These are phyloP conservation scores for Rugosomyces carneus DNA, from an alignment of 1,284 basidiomycete species.

Conservation along the genomic window DNA sequence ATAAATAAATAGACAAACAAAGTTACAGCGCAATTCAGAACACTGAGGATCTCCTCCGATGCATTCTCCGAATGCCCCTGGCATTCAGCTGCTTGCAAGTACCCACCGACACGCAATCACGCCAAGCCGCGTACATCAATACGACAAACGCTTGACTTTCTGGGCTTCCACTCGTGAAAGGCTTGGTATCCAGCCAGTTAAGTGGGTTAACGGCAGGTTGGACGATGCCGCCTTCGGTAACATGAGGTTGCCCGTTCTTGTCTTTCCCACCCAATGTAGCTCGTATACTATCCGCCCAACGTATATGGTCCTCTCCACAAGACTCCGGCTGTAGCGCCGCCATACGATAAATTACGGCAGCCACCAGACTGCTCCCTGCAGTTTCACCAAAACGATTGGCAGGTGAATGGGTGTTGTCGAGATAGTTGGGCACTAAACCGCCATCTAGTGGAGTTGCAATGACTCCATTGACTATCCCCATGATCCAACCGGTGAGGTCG, in stretches of 20 bases:
- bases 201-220: slow-evolving; percentile 37
- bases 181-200: slow-evolving; percentile 28
- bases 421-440: slow-evolving; percentile 35
- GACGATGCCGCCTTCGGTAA: no score
- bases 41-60: neutral
- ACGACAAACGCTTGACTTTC: slow-evolving; percentile 38
- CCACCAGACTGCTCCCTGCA: no score
- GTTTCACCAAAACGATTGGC: slow-evolving; percentile 37
- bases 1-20: no score
- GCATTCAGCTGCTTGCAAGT: slow-evolving; percentile 7
- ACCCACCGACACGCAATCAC: slow-evolving; percentile 29
- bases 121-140: slow-evolving; percentile 38
- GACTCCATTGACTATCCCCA: slow-evolving; percentile 42
- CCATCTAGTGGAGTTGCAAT: slow-evolving; percentile 24
- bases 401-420: slow-evolving; percentile 33
- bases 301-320: slow-evolving; percentile 17
- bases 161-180: slow-evolving; percentile 34
- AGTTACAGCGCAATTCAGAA: no score
- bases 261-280: slow-evolving; percentile 18
- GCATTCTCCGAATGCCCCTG: slow-evolving; percentile 1
- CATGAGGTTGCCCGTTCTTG: no score
- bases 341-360: no score
- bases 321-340: no score
- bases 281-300: slow-evolving; percentile 23
- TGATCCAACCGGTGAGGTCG: slow-evolving; percentile 34